A percentile compares a stretch with the other conserved stretches of the same genome.
Evolutionary conservation across 345 rosid species (phyloP).

Genomic region (Angophora floribunda): DNA sequence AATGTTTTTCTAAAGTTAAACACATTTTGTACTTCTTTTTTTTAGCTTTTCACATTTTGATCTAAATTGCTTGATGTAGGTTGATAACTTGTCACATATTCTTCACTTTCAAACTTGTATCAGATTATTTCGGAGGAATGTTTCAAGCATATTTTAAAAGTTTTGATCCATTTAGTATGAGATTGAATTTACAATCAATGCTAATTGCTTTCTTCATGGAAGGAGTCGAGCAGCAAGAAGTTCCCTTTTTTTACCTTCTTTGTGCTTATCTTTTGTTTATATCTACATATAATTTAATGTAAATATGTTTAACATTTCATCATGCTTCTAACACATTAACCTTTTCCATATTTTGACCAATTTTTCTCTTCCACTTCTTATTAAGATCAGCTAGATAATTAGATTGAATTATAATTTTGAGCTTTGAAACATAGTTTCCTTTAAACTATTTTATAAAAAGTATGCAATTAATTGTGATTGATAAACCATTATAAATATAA

Average conservation of each 20-base stretch:
- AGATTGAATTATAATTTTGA: neutral
- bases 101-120: no score
- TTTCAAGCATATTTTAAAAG: no score
- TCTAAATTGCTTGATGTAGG: no score
- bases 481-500: no score
- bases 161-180: fast-evolving
- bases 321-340: neutral
- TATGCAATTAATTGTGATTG: neutral
- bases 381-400: neutral
- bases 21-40: no score
- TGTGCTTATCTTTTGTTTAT: neutral
- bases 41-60: no score
- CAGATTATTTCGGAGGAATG: no score
- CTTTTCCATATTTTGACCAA: neutral
- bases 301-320: no score
- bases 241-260: neutral
- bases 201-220: neutral
- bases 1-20: no score
- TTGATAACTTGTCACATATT: no score
- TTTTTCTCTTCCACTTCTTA: neutral
- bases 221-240: fast-evolving
- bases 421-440: neutral
- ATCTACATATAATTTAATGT: neutral
- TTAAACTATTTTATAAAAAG: no score
- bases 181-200: neutral